Conservation (phyloP, 2,329 filamentous ascomycete genomes). For the Microdochium paspali region DNA sequence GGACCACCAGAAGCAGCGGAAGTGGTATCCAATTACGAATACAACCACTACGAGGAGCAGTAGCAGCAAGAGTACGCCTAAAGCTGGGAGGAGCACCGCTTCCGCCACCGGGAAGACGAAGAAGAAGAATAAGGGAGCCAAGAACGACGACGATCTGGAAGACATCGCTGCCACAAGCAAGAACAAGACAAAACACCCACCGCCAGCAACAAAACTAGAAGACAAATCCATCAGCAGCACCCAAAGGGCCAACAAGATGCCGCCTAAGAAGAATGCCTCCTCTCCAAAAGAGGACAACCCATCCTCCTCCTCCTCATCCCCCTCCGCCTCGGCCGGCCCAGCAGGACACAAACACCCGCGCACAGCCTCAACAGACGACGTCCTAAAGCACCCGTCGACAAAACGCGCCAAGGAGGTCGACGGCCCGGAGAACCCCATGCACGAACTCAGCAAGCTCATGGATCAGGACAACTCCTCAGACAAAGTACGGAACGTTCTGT, state of each 20-base stretch:
- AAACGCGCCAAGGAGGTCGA: slow-evolving; percentile 16
- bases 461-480: slow-evolving; percentile 1
- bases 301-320: no score
- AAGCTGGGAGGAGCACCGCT: no score
- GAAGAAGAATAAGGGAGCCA: neutral
- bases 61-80: neutral
- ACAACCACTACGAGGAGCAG: neutral
- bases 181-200: no score
- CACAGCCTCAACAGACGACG: slow-evolving; percentile 8
- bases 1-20: no score
- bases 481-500: slow-evolving; percentile 8
- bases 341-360: slow-evolving; percentile 10
- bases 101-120: neutral
- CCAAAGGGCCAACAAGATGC: no score
- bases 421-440: slow-evolving; percentile 8
- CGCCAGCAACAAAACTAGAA: no score
- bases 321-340: no score
- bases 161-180: no score
- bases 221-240: no score
- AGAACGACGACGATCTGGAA: no score
- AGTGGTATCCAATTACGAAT: neutral
- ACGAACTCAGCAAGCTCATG: slow-evolving; percentile 6
- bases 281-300: neutral
- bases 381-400: slow-evolving; percentile 14
- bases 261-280: neutral